phyloP scores from a whole-genome alignment of 768 basidiomycete genomes.

The Leccinum incarnatum region DNA sequence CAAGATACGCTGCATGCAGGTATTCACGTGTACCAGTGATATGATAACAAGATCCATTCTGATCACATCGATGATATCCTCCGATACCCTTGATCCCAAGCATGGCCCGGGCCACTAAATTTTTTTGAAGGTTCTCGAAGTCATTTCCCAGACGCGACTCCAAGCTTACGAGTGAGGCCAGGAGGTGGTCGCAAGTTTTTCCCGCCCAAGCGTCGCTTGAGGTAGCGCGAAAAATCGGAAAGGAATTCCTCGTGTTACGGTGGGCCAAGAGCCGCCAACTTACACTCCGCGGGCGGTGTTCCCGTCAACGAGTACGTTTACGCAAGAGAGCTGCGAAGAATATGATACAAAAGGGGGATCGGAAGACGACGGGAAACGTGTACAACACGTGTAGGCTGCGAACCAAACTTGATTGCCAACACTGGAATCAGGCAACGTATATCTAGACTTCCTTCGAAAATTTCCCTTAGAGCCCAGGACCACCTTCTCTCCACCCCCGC shows the following conservation, averaged over 20 bases:
- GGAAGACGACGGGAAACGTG: slow-evolving; percentile 28
- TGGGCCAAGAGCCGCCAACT: slow-evolving; percentile 8
- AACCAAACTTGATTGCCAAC: slow-evolving; percentile 21
- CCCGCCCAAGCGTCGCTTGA: neutral
- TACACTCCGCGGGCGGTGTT: slow-evolving; percentile 4
- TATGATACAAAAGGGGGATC: slow-evolving; percentile 18
- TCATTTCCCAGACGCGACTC: neutral
- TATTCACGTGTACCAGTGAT: slow-evolving; percentile 19
- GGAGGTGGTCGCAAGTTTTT: neutral
- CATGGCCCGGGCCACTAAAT: neutral
- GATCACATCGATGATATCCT: slow-evolving; percentile 5
- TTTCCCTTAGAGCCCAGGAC: slow-evolving; percentile 33
- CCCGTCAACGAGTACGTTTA: slow-evolving; percentile 23
- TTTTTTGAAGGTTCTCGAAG: neutral
- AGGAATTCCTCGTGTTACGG: neutral
- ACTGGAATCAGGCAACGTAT: slow-evolving; percentile 32
- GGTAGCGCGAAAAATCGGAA: neutral
- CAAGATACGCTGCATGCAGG: slow-evolving; percentile 15
- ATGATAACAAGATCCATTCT: slow-evolving; percentile 7
- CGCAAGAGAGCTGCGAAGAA: slow-evolving; percentile 22
- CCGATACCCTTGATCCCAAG: slow-evolving; percentile 23
- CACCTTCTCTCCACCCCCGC: slow-evolving; percentile 23
- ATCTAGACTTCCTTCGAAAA: slow-evolving; percentile 37
- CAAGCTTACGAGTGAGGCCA: neutral
- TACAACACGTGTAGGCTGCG: slow-evolving; percentile 36